Percentiles rank a stretch among this genome's conserved stretches.
These are phyloP conservation scores for Gossypium gossypioides DNA, from an alignment of 441 rosid species.

Conservation along the genomic window DNA sequence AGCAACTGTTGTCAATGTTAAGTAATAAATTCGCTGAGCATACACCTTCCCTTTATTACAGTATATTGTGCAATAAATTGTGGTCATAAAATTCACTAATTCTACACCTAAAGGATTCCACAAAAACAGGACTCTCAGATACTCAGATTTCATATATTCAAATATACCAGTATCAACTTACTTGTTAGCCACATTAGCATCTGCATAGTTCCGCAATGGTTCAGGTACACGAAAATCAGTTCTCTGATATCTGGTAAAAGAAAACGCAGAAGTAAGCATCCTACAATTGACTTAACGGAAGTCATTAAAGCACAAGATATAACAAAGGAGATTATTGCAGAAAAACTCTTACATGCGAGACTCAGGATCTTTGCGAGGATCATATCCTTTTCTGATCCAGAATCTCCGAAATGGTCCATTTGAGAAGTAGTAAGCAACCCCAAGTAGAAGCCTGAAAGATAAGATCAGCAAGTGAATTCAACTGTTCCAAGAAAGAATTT, in stretches of 20 bases:
- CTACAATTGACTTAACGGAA: not conserved
- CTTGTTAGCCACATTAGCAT: conserved; percentile 43
- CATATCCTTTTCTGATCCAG: conserved; percentile 97
- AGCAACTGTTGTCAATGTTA: not conserved
- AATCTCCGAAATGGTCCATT: conserved; percentile 83
- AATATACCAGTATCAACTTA: conserved; percentile 26
- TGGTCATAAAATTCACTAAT: not conserved
- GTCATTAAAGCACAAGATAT: not conserved
- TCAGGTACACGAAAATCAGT: conserved; percentile 88
- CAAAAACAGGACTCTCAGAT: not conserved
- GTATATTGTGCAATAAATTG: not conserved
- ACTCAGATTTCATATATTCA: not conserved
- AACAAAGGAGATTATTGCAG: not conserved
- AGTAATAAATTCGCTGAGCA: not conserved
- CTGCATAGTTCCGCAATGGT: conserved; percentile 48
- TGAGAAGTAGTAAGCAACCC: conserved; percentile 84
- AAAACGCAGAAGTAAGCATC: conserved; percentile 11
- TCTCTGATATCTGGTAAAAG: conserved; percentile 72
- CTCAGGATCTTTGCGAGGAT: conserved; percentile 88
- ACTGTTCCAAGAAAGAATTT: conserved; percentile 12
- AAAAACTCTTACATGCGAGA: conserved; percentile 68
- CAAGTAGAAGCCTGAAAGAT: conserved; percentile 58
- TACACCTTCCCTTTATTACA: not conserved
- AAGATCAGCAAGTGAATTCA: not conserved
- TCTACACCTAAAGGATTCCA: not conserved